Conservation (phyloP, 108 stramenopile species). For the Fistulifera pelliculosa region DNA sequence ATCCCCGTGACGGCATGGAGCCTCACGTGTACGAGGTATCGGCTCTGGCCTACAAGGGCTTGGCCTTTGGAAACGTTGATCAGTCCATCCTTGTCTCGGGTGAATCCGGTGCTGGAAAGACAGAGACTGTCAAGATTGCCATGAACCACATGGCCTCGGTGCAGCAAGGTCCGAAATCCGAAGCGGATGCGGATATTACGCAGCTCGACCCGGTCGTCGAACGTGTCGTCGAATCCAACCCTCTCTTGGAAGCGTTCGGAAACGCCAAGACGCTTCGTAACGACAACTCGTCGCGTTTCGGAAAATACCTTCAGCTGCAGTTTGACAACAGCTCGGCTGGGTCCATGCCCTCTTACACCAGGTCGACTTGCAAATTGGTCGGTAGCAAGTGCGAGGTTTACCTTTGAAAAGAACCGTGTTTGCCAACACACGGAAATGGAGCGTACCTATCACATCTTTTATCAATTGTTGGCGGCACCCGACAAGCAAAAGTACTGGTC, state of each 20-base stretch:
- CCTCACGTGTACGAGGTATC: constrained; percentile 84
- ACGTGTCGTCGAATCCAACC: constrained; percentile 80
- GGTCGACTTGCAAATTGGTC: constrained; percentile 42
- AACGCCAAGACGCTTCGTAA: constrained; percentile 84
- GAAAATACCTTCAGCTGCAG: constrained; percentile 45
- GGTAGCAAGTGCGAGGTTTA: constrained; percentile 76
- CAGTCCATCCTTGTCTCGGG: constrained; percentile 87
- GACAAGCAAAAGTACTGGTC: constrained; percentile 68
- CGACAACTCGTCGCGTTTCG: constrained; percentile 81
- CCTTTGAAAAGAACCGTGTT: constrained; percentile 95
- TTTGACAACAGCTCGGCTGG: constrained; percentile 4
- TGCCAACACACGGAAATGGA: constrained; percentile 81
- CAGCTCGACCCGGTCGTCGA: constrained; percentile 22
- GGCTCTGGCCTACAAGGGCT: constrained; percentile 64
- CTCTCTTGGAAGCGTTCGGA: constrained; percentile 85
- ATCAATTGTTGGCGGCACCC: constrained; percentile 85
- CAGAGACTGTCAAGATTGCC: constrained; percentile 89
- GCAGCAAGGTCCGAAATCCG: constrained; percentile 28
- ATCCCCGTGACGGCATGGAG: constrained; percentile 31
- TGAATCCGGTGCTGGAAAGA: constrained; percentile 91
- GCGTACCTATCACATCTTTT: constrained; percentile 98
- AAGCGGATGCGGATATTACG: not conserved
- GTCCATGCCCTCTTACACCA: constrained; percentile 1
- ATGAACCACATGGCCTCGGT: constrained; percentile 85
- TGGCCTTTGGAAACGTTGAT: constrained; percentile 50